Base-by-base conservation (phyloP, 2,329 filamentous ascomycete genomes). In the Dactylellina sp. region DNA sequence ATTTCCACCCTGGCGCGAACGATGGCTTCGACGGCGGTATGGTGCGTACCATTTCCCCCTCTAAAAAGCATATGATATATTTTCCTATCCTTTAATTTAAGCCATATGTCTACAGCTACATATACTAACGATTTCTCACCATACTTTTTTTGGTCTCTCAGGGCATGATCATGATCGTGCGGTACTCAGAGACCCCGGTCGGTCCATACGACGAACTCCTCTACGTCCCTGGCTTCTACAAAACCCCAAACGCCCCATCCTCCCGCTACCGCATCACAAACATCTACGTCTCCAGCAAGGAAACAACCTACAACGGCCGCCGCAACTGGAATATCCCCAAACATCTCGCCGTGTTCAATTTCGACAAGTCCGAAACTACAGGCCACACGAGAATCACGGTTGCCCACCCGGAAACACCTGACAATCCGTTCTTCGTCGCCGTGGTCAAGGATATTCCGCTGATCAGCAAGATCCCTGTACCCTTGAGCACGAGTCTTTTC, bases 281-380 rank as follows among this genome's bases (percentile, higher is more conserved):
- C 20, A 85, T 86, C 9, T 87, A 86, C 76, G 85, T 87, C 12
- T 86, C 84, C 18, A 83, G 85, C 74, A 83, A 84, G 75, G 77
- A 84, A 20, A 85, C 84, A 0, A 84, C 83, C 75, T 86, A 83
- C 79, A 86, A 87, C 66, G 85, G 85, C 7, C 79, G 85, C 40
- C 82, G 80, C 32, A 85, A 86, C 74, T 87, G 85, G 85, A 86
- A 85, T 76, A 83, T 85, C 28, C 85, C 85, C 11, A 87, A 87
- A 76, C 84, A 86, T 64, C 81, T 86, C 12, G 85, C 85, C 37
- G 80, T 80, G 9, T 87, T 87, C 77, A 81, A 82, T 12, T 87
- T 84, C 32, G 55, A 61, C 16, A 61, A 44, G 7, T 66, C 61
- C 3, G 47, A 60, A 12, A 56, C 53, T 4, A 74, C 70, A 9